Conservation (phyloP, 2,329 filamentous ascomycete species). For the Fusarium torreyae region DNA sequence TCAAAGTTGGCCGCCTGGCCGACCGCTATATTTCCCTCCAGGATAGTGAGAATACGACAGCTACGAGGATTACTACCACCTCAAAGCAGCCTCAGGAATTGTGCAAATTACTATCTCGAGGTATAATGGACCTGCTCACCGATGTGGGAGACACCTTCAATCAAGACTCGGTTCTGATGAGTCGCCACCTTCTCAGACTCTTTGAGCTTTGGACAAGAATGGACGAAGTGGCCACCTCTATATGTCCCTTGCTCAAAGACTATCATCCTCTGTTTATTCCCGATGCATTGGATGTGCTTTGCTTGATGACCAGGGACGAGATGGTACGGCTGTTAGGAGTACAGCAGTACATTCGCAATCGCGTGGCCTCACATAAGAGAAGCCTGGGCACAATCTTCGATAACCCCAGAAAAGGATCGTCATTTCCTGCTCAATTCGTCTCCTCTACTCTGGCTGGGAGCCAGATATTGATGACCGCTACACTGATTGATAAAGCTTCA, state of each 20-base stretch:
- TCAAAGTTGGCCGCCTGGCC: not conserved
- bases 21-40: not conserved
- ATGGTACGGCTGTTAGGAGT: constrained; percentile 64
- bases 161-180: constrained; percentile 47
- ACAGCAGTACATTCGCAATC: constrained; percentile 35
- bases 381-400: constrained; percentile 63
- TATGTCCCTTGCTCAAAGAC: constrained; percentile 64
- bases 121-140: constrained; percentile 1
- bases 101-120: not conserved
- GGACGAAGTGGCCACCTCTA: constrained; percentile 62
- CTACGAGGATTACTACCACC: not conserved
- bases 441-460: not conserved
- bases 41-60: fast-evolving
- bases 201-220: constrained; percentile 72
- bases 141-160: constrained; percentile 52
- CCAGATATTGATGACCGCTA: not conserved
- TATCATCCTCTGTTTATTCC: constrained; percentile 68
- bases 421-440: constrained; percentile 18
- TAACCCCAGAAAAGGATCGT: constrained; percentile 45
- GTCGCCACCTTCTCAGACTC: constrained; percentile 61
- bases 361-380: constrained; percentile 31
- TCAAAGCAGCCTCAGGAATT: not conserved
- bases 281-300: constrained; percentile 68
- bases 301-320: constrained; percentile 62
- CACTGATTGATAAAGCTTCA: constrained; percentile 12